Percentiles rank a stretch among this genome's conserved stretches.
Conservation (phyloP, 768 basidiomycete genomes). For the Rhodosporidiobolus sp. region DNA sequence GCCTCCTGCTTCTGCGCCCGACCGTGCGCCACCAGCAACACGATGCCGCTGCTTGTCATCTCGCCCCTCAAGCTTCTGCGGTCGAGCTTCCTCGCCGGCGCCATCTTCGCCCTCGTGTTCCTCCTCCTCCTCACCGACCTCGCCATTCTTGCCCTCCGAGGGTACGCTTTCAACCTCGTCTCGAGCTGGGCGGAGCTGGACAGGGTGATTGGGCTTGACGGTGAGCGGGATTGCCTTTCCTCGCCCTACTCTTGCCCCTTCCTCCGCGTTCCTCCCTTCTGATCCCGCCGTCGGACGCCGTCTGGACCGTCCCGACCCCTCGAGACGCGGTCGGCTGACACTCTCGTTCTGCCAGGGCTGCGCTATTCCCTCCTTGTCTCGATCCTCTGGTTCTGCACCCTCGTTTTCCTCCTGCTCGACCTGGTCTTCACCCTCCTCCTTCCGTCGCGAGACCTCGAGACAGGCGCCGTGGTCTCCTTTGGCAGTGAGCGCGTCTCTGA, state of each 20-base stretch:
- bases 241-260: neutral
- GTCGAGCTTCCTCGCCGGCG: neutral
- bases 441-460: slow-evolving; percentile 22
- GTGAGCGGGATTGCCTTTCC: too few relatives aligned
- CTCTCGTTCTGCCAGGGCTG: neutral
- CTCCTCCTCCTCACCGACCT: neutral
- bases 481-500: slow-evolving; percentile 2
- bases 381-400: slow-evolving; percentile 1
- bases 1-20: neutral
- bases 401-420: slow-evolving; percentile 22
- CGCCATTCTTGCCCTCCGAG: neutral
- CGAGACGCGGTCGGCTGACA: neutral
- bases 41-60: slow-evolving; percentile 3
- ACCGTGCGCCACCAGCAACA: neutral
- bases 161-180: neutral
- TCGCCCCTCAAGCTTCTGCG: slow-evolving; percentile 17
- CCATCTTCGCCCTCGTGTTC: slow-evolving; percentile 10
- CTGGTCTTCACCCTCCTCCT: slow-evolving; percentile 8
- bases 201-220: too few relatives aligned
- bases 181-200: too few relatives aligned
- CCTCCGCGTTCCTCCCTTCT: too few relatives aligned
- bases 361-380: slow-evolving; percentile 8
- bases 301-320: neutral
- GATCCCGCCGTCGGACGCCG: too few relatives aligned
- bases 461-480: slow-evolving; percentile 18